Evolutionary conservation across 2,329 filamentous ascomycete genomes (phyloP).

Genomic region (Alternaria sp.): DNA sequence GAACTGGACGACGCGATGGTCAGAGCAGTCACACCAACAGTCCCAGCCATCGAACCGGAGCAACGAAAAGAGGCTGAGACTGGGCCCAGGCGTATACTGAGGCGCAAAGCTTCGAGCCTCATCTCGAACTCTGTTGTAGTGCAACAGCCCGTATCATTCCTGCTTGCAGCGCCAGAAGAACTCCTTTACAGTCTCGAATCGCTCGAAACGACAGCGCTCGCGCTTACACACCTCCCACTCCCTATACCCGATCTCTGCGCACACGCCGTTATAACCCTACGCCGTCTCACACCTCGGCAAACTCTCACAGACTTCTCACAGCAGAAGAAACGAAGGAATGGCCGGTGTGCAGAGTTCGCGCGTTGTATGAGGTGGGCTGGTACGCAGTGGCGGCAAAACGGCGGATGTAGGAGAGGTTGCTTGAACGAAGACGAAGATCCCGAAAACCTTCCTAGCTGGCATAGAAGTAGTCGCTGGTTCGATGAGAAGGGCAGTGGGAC

Average conservation of each 20-base stretch:
- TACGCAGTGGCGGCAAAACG: constrained; percentile 36
- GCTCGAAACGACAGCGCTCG: constrained; percentile 41
- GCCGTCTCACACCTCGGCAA: constrained; percentile 34
- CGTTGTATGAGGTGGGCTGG: constrained; percentile 45
- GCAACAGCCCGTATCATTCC: constrained; percentile 19
- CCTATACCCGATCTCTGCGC: constrained; percentile 40
- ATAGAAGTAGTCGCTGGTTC: constrained; percentile 41
- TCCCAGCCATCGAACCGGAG: not conserved
- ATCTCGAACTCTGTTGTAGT: not conserved
- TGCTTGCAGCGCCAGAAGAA: constrained; percentile 26
- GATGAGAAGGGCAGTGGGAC: constrained; percentile 35
- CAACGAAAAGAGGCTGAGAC: constrained; percentile 3
- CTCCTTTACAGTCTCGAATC: constrained; percentile 41
- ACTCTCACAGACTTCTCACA: constrained; percentile 29
- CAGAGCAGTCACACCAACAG: constrained; percentile 25
- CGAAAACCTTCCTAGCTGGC: constrained; percentile 42
- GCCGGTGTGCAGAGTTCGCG: constrained; percentile 39
- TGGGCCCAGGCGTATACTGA: constrained; percentile 19
- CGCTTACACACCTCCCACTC: constrained; percentile 31
- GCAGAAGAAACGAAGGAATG: constrained; percentile 27
- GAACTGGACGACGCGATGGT: constrained; percentile 40
- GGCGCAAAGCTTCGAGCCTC: constrained; percentile 27
- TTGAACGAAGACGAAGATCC: constrained; percentile 43
- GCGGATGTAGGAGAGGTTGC: constrained; percentile 41
- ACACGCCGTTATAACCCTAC: constrained; percentile 39